These are phyloP conservation scores for Leccinum uliginosum DNA, from an alignment of 768 basidiomycete species.

Conservation along the genomic window DNA sequence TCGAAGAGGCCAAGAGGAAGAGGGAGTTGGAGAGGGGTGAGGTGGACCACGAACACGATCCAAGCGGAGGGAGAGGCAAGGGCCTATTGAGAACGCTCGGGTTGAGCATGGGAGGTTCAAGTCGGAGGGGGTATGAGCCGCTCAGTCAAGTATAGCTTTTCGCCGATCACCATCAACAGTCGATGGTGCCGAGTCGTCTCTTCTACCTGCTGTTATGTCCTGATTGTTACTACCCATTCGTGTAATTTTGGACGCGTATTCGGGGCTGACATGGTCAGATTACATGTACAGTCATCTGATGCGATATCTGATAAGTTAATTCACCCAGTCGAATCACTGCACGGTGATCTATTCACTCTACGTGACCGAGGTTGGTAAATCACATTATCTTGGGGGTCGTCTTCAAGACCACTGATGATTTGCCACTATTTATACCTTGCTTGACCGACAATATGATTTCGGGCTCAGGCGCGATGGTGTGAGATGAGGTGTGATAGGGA, in stretches of 20 bases:
- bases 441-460: neutral
- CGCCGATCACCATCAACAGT: neutral
- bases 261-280: too few species aligned
- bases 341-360: neutral
- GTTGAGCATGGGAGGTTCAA: constrained; percentile 35
- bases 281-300: too few species aligned
- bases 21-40: constrained; percentile 45
- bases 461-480: too few species aligned
- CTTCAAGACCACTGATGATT: neutral
- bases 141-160: constrained; percentile 24
- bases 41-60: constrained; percentile 44
- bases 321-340: neutral
- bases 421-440: neutral
- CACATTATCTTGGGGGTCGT: neutral
- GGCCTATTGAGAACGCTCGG: constrained; percentile 33
- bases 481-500: too few species aligned
- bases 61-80: constrained; percentile 37
- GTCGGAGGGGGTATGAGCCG: constrained; percentile 34
- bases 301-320: too few species aligned
- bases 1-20: constrained; percentile 64
- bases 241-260: neutral
- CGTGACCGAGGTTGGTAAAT: neutral
- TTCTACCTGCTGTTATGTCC: neutral
- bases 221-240: neutral
- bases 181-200: neutral